A percentile compares a stretch with the other conserved stretches of the same genome.
These are phyloP conservation scores for Calocybe cyanea DNA, from an alignment of 768 basidiomycete species.

Conservation along the genomic window DNA sequence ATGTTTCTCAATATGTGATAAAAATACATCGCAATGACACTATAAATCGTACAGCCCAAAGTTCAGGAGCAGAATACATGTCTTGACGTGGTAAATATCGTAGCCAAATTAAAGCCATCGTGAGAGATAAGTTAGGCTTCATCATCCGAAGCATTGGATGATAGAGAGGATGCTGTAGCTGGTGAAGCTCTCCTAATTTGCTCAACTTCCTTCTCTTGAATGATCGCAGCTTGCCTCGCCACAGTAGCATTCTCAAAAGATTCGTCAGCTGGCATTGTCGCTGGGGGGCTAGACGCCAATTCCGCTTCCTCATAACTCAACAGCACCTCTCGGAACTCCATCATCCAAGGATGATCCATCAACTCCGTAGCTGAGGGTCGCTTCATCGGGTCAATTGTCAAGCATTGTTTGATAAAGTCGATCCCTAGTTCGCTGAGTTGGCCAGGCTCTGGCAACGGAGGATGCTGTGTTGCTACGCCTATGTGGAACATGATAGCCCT, in stretches of 20 bases:
- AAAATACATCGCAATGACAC: no score
- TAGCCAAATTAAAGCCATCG: no score
- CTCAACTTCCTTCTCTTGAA: conserved; percentile 61
- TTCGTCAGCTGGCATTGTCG: conserved; percentile 43
- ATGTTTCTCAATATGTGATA: no score
- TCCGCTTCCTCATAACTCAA: conserved; percentile 65
- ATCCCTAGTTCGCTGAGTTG: conserved; percentile 89
- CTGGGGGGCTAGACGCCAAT: conserved; percentile 44
- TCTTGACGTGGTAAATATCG: background rate
- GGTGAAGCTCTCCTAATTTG: conserved; percentile 49
- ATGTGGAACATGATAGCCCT: conserved; percentile 99
- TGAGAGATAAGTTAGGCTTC: no score
- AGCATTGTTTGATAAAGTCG: conserved; percentile 88
- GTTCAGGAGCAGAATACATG: no score
- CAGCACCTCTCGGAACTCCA: conserved; percentile 72
- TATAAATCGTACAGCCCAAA: no score
- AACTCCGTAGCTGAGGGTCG: conserved; percentile 85
- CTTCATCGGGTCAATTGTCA: conserved; percentile 79
- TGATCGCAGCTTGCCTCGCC: conserved; percentile 52
- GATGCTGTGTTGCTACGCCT: conserved; percentile 94
- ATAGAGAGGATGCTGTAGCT: conserved; percentile 37
- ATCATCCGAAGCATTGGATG: conserved; percentile 13
- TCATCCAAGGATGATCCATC: conserved; percentile 87
- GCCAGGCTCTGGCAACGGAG: conserved; percentile 87
- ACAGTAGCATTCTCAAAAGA: conserved; percentile 47